These are phyloP conservation scores for Solanum tacnaense DNA, from an alignment of 257 asterid species.

Conservation along the genomic window DNA sequence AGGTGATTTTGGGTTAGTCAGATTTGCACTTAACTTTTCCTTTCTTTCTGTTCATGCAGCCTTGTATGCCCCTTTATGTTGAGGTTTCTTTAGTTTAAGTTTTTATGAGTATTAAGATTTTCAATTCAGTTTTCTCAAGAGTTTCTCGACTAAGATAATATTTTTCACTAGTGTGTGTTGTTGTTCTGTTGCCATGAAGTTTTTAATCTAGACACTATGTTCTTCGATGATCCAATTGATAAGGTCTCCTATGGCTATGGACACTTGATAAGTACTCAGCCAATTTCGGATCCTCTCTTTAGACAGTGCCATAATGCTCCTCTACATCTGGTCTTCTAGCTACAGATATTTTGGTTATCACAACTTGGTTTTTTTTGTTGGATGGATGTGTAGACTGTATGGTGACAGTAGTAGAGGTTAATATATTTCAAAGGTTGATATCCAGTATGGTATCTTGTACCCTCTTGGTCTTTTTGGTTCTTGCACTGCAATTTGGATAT, in stretches of 20 bases:
- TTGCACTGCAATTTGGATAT: not conserved
- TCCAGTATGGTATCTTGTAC: not conserved
- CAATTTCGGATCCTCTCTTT: not conserved
- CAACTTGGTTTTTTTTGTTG: not conserved
- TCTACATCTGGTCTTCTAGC: not conserved
- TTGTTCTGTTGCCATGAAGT: too few relatives aligned
- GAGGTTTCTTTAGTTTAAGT: too few relatives aligned
- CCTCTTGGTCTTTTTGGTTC: not conserved
- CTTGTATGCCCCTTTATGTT: too few relatives aligned
- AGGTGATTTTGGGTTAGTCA: not conserved
- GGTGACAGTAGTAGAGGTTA: not conserved
- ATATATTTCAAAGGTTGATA: not conserved
- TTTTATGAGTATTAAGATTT: too few relatives aligned
- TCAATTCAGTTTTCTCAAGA: too few relatives aligned
- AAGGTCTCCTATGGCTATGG: not conserved
- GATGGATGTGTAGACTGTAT: not conserved
- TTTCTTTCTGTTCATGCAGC: not conserved
- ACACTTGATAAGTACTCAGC: not conserved
- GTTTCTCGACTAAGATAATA: too few relatives aligned
- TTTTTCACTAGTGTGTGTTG: too few relatives aligned
- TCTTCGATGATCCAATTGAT: not conserved
- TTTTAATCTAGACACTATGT: too few relatives aligned
- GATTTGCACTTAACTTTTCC: not conserved
- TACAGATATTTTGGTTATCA: not conserved
- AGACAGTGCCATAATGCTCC: not conserved